These are phyloP conservation scores for Flaveria floridana DNA, from an alignment of 140 eudicot species.

Conservation along the genomic window DNA sequence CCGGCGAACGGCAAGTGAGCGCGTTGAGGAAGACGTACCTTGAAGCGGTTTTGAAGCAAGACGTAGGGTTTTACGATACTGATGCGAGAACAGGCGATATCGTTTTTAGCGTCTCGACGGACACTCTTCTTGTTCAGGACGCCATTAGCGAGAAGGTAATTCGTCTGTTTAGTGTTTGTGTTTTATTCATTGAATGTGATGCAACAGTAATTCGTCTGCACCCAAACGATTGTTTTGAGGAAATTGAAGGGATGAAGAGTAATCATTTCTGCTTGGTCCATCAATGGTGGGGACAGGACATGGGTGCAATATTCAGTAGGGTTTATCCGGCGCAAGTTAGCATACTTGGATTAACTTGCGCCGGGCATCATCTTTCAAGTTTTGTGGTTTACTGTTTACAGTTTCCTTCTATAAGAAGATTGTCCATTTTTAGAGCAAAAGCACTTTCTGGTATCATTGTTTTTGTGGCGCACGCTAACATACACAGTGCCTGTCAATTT, in stretches of 20 bases:
- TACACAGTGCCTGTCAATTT: neutral
- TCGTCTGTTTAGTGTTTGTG: neutral
- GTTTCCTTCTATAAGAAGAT: constrained; percentile 22
- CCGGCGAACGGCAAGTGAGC: constrained; percentile 93
- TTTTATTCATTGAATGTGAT: neutral
- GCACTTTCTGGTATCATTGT: neutral
- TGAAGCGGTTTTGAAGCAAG: constrained; percentile 91
- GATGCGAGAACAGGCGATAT: constrained; percentile 98
- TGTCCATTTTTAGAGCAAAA: constrained; percentile 15
- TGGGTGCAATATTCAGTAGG: constrained; percentile 24
- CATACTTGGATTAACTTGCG: constrained; percentile 24
- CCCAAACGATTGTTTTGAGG: constrained; percentile 7
- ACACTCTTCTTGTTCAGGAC: constrained; percentile 94
- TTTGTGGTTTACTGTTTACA: neutral
- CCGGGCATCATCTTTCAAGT: neutral
- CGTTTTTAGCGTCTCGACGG: constrained; percentile 91
- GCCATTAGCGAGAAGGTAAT: constrained; percentile 96
- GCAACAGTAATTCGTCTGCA: neutral
- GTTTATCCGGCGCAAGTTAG: constrained; percentile 25
- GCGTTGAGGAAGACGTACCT: constrained; percentile 79
- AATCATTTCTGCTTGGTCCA: constrained; percentile 25
- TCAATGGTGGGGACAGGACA: constrained; percentile 20
- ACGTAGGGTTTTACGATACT: constrained; percentile 90
- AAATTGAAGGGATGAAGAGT: constrained; percentile 6
- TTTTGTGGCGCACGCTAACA: constrained; percentile 27